Conservation (phyloP, 345 rosid species). For the Eucalyptus marginata region DNA sequence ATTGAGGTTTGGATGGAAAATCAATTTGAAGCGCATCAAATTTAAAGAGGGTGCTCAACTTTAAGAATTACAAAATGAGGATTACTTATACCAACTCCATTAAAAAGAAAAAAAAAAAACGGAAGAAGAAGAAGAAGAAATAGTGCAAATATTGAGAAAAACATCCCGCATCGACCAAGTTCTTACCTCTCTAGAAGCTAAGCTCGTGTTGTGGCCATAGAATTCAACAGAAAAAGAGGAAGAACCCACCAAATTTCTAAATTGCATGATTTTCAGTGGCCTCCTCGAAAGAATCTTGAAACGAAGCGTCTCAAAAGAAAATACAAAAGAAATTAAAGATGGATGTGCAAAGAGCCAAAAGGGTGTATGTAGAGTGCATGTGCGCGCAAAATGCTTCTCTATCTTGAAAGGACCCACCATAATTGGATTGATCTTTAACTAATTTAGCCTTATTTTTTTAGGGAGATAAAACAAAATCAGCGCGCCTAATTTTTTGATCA, state of each 20-base stretch:
- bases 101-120: not conserved
- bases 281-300: not conserved
- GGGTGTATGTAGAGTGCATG: not conserved
- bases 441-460: not conserved
- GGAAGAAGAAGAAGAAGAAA: not conserved
- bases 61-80: not conserved
- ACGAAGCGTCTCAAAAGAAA: not conserved
- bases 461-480: not conserved
- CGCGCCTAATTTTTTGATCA: not conserved
- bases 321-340: not conserved
- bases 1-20: not conserved
- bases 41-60: not conserved
- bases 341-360: not conserved
- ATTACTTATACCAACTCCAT: not conserved
- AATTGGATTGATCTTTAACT: not conserved
- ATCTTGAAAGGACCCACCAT: not conserved
- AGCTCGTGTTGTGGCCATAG: not conserved
- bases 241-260: not conserved
- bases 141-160: not conserved
- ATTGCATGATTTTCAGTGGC: not conserved
- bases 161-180: not conserved
- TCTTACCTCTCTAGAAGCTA: not conserved
- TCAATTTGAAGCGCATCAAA: not conserved
- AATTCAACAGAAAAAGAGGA: not conserved
- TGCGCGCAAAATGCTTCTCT: not conserved